A percentile compares a stretch with the other conserved stretches of the same genome.
Evolutionary conservation across 2,329 filamentous ascomycete genomes (phyloP).

Genomic region (Madurella mycetomatis): DNA sequence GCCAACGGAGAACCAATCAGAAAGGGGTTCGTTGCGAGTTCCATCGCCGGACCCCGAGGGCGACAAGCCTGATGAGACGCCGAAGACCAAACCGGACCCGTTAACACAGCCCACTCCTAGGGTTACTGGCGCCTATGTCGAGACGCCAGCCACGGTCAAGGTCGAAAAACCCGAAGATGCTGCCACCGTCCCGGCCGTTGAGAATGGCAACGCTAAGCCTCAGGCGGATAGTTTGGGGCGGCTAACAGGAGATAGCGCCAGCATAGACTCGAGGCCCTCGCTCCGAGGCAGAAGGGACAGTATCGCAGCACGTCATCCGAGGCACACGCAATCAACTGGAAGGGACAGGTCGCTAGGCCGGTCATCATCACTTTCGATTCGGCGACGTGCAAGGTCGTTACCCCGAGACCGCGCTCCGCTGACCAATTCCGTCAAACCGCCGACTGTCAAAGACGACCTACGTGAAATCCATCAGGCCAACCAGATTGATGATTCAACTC

Average conservation of each 20-base stretch:
- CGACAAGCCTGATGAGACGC: constrained; percentile 42
- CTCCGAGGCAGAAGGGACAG: constrained; percentile 12
- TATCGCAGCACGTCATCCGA: constrained; percentile 9
- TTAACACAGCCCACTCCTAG: constrained; percentile 49
- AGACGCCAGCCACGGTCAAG: constrained; percentile 49
- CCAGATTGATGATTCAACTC: constrained; percentile 55
- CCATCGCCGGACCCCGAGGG: constrained; percentile 42
- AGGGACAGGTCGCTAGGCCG: constrained; percentile 16
- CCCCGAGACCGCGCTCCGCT: constrained; percentile 44
- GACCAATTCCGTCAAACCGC: constrained; percentile 50
- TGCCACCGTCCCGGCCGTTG: background rate
- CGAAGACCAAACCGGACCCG: constrained; percentile 44
- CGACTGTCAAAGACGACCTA: constrained; percentile 53
- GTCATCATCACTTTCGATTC: constrained; percentile 19
- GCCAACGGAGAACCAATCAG: constrained; percentile 50
- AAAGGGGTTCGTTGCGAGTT: constrained; percentile 50
- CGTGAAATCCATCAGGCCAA: constrained; percentile 48
- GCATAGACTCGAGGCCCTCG: background rate
- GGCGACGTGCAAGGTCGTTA: constrained; percentile 27
- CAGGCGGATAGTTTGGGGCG: background rate
- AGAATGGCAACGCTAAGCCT: constrained; percentile 18
- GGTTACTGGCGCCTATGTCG: constrained; percentile 53
- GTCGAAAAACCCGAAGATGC: constrained; percentile 30
- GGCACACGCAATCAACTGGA: constrained; percentile 18
- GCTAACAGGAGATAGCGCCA: background rate